Evolutionary conservation across 768 basidiomycete genomes (phyloP), one percentile per base, ranked within the genome.

Genomic region (Pholiota molesta): DNA sequence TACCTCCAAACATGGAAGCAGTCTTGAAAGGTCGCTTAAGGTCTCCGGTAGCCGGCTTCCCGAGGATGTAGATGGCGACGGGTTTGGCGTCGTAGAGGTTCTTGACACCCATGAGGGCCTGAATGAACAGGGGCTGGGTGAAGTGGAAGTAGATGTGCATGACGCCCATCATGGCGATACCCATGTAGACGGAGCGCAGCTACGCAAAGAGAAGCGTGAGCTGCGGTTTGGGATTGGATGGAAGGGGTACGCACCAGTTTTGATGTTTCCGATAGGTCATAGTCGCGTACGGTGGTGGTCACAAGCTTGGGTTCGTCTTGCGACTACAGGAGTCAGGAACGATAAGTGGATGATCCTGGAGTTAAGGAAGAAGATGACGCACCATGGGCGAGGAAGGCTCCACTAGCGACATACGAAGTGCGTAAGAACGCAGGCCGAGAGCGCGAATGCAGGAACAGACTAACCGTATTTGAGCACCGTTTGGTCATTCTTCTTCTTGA

Each of bases 101-200:
- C 81, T 99, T 99, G 71, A 97, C 60, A n/a, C 92, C 93, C 94
- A 97, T 97, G 67, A 99, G 84, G 13, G 86, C 86, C 75, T 98
- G 97, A 66, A 98, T 91, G 78, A 98, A 97, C 66, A 99, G 86
- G 7, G 97, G 97, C 72, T 97, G 96, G 7, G 95, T 96, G 84
- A 92, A 98, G 73, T 92, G 87, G 79, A 99, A 81, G 85, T 98
- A 99, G 56, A 91, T 63, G 79, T 99, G 97, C 81, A 98, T 87
- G 82, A 95, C 90, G 61, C 71, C 83, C 91, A 96, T 95, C 89
- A 94, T 93, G 54, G 87, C 90, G 69, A 94, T 75, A 65, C 90
- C 89, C 75, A 86, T 84, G 75, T 83, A 91, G 8, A 80, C 84
- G n/a, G 81, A 78, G 42, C 86, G 87, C 62, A 91, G 81, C 87